These are phyloP conservation scores for Pseudozyma thailandica DNA, from an alignment of 1,284 basidiomycete species.

Conservation along the genomic window DNA sequence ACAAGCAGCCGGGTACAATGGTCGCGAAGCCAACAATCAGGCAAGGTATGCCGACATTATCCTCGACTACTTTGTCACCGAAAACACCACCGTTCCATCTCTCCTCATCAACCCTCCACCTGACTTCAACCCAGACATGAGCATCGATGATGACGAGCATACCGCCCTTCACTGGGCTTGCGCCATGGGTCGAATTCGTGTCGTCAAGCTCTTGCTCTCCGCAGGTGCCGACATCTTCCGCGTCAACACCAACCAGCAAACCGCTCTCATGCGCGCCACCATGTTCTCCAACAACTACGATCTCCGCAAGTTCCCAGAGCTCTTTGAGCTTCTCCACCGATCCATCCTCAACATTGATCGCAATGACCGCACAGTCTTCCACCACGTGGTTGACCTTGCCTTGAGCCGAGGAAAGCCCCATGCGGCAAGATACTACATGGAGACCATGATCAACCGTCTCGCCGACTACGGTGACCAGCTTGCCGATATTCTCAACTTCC, in stretches of 20 bases:
- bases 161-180: conserved; percentile 98
- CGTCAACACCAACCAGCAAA: conserved; percentile 96
- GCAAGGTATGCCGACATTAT: conserved; percentile 88
- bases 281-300: conserved; percentile 99
- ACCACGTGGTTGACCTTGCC: conserved; percentile 98
- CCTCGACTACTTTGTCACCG: conserved; percentile 98
- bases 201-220: conserved; percentile 92
- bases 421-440: conserved; percentile 98
- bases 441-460: conserved; percentile 88
- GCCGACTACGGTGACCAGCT: conserved; percentile 96
- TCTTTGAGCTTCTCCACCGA: conserved; percentile 95
- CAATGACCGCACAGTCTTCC: conserved; percentile 96
- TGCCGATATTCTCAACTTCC: conserved; percentile 98
- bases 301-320: conserved; percentile 96
- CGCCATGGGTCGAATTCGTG: conserved; percentile 96
- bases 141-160: conserved; percentile 98
- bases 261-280: conserved; percentile 96
- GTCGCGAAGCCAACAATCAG: conserved; percentile 43
- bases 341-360: conserved; percentile 99
- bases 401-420: conserved; percentile 98
- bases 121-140: conserved; percentile 95
- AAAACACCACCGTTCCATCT: conserved; percentile 89
- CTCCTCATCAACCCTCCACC: conserved; percentile 87
- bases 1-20: conserved; percentile 29
- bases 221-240: conserved; percentile 97